Conservation (phyloP, 2,329 filamentous ascomycete species). For the Helotiales sp. region DNA sequence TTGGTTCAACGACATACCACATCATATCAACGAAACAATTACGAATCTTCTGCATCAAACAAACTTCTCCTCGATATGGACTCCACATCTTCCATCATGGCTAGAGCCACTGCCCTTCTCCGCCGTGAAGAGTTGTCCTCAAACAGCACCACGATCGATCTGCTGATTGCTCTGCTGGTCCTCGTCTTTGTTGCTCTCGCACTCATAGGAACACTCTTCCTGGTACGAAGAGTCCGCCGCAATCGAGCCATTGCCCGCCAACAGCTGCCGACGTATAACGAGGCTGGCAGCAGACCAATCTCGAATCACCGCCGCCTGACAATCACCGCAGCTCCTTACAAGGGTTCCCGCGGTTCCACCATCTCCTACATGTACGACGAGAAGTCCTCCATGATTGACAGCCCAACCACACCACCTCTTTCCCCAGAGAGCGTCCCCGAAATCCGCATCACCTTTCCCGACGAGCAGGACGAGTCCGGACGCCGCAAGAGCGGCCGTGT, state of each 20-base stretch:
- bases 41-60: background rate
- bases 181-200: constrained; percentile 73
- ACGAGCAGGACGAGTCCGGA: constrained; percentile 86
- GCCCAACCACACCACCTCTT: constrained; percentile 72
- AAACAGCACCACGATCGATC: constrained; percentile 63
- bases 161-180: constrained; percentile 77
- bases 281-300: constrained; percentile 35
- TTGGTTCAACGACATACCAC: background rate
- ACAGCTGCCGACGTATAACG: constrained; percentile 68
- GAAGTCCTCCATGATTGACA: constrained; percentile 76
- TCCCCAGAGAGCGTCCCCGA: constrained; percentile 85
- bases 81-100: constrained; percentile 29
- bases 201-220: constrained; percentile 66
- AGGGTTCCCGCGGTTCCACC: constrained; percentile 56
- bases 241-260: constrained; percentile 47
- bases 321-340: constrained; percentile 47
- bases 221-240: constrained; percentile 68
- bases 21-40: constrained; percentile 5
- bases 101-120: constrained; percentile 42
- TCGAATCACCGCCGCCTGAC: constrained; percentile 55
- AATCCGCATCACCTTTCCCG: constrained; percentile 97
- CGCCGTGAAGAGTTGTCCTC: constrained; percentile 50
- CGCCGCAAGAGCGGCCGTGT: constrained; percentile 82
- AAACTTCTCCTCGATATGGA: constrained; percentile 19
- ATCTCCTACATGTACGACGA: constrained; percentile 78